phyloP scores from a whole-genome alignment of 2,329 filamentous ascomycete species.

The Alternaria gaisen region DNA sequence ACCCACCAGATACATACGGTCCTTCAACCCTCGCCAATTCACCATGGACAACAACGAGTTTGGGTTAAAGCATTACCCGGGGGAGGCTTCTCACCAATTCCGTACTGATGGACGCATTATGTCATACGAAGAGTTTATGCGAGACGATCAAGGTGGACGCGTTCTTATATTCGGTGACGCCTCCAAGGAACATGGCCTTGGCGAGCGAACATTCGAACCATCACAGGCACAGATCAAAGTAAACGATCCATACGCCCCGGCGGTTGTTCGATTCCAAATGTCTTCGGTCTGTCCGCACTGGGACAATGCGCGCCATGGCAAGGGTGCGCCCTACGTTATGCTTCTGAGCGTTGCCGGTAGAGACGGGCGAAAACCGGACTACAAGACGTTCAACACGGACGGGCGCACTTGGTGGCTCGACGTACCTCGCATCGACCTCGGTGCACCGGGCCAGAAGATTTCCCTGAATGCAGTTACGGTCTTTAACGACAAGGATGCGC shows the following conservation, averaged over 20 bases:
- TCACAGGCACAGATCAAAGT: slow-evolving; percentile 67
- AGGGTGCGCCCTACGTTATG: slow-evolving; percentile 72
- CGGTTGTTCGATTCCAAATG: slow-evolving; percentile 78
- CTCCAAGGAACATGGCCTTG: slow-evolving; percentile 58
- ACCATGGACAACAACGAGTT: slow-evolving; percentile 79
- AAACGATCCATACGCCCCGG: slow-evolving; percentile 55
- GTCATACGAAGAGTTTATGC: slow-evolving; percentile 84
- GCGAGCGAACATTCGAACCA: slow-evolving; percentile 69
- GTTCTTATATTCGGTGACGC: slow-evolving; percentile 47
- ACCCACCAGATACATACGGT: slow-evolving; percentile 64
- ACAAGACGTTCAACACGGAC: slow-evolving; percentile 74
- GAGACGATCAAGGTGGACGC: slow-evolving; percentile 61
- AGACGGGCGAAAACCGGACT: slow-evolving; percentile 73
- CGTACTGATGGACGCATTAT: slow-evolving; percentile 73
- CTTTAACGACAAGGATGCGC: slow-evolving; percentile 60
- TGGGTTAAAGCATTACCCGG: slow-evolving; percentile 80
- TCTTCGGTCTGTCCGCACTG: slow-evolving; percentile 83
- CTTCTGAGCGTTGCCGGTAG: slow-evolving; percentile 68
- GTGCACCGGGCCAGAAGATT: slow-evolving; percentile 64
- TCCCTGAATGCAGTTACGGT: slow-evolving; percentile 69
- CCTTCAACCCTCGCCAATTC: slow-evolving; percentile 69
- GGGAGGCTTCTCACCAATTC: slow-evolving; percentile 73
- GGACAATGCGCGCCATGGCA: slow-evolving; percentile 73
- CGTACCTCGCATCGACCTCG: slow-evolving; percentile 63
- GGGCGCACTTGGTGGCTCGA: slow-evolving; percentile 85